phyloP scores from a whole-genome alignment of 2,329 filamentous ascomycete species.

The Diaporthe caulivora region DNA sequence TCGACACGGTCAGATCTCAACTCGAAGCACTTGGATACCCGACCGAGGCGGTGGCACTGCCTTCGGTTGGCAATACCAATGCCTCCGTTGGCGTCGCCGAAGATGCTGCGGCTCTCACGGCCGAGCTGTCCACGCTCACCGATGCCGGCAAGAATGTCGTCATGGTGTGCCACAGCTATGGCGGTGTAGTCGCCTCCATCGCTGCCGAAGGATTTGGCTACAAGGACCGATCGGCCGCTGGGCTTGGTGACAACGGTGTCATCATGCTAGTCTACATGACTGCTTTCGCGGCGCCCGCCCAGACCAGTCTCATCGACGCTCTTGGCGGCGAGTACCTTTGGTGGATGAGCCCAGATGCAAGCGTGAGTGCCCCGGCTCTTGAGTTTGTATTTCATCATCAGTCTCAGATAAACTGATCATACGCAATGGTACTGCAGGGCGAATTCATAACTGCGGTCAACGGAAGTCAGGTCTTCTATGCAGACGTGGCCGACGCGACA shows the following conservation, averaged over 20 bases:
- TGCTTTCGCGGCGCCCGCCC: slow-evolving; percentile 31
- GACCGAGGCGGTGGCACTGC: slow-evolving; percentile 48
- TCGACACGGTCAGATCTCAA: slow-evolving; percentile 45
- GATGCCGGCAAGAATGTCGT: slow-evolving; percentile 37
- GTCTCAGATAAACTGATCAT: neutral
- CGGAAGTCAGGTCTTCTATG: slow-evolving; percentile 33
- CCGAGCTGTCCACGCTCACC: slow-evolving; percentile 25
- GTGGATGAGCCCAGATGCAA: slow-evolving; percentile 32
- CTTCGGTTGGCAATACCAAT: slow-evolving; percentile 49
- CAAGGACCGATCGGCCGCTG: slow-evolving; percentile 24
- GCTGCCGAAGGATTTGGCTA: slow-evolving; percentile 34
- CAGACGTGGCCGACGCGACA: slow-evolving; percentile 24
- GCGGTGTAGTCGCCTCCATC: slow-evolving; percentile 31
- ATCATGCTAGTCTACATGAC: slow-evolving; percentile 36
- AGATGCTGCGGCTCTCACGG: slow-evolving; percentile 28
- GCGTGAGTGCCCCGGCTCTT: slow-evolving; percentile 1
- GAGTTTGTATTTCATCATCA: neutral
- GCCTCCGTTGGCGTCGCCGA: slow-evolving; percentile 42
- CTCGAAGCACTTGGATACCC: slow-evolving; percentile 50
- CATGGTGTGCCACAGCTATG: slow-evolving; percentile 39
- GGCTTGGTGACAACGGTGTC: slow-evolving; percentile 28
- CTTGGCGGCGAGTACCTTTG: slow-evolving; percentile 30
- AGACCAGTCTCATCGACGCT: slow-evolving; percentile 31
- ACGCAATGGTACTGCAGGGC: slow-evolving; percentile 2
- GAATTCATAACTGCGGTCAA: slow-evolving; percentile 32